phyloP scores from a whole-genome alignment of 768 basidiomycete species.

The Favolaschia claudopus region DNA sequence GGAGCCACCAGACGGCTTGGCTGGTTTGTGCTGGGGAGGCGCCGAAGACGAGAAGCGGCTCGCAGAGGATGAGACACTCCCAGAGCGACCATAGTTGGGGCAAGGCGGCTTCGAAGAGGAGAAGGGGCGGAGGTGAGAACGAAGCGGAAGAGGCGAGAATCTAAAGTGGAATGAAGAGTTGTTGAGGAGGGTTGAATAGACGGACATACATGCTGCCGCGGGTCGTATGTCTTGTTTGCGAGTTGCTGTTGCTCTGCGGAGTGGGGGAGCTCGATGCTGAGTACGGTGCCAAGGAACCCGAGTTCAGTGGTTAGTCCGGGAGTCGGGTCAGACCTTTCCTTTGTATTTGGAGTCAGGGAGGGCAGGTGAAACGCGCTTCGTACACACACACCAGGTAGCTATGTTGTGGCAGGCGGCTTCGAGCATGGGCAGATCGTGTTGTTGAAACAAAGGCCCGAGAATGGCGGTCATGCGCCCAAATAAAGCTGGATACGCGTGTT shows the following conservation, averaged over 20 bases:
- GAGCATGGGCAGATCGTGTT: slow-evolving; percentile 80
- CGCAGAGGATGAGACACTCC: slow-evolving; percentile 92
- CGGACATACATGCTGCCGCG: slow-evolving; percentile 54
- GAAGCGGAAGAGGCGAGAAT: slow-evolving; percentile 74
- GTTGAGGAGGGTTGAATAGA: not conserved
- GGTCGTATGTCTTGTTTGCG: slow-evolving; percentile 62
- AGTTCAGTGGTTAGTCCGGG: slow-evolving; percentile 76
- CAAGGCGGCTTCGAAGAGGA: slow-evolving; percentile 69
- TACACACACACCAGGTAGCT: slow-evolving; percentile 73
- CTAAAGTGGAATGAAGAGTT: slow-evolving; percentile 41
- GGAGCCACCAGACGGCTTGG: slow-evolving; percentile 91
- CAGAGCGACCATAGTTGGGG: slow-evolving; percentile 84
- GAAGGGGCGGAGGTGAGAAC: slow-evolving; percentile 62
- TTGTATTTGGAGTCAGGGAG: slow-evolving; percentile 41
- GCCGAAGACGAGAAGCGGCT: slow-evolving; percentile 88
- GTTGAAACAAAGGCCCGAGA: slow-evolving; percentile 78
- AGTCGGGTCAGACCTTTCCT: slow-evolving; percentile 81
- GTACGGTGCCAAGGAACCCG: slow-evolving; percentile 81
- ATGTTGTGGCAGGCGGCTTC: slow-evolving; percentile 90
- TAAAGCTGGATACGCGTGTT: slow-evolving; percentile 82
- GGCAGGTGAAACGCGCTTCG: slow-evolving; percentile 4
- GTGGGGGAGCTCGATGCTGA: slow-evolving; percentile 77
- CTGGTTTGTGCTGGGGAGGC: slow-evolving; percentile 82
- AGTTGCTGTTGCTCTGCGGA: slow-evolving; percentile 77
- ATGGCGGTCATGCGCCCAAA: slow-evolving; percentile 73